Evolutionary conservation across 345 rosid genomes (phyloP).

Genomic region (Boechera divaricarpa): DNA sequence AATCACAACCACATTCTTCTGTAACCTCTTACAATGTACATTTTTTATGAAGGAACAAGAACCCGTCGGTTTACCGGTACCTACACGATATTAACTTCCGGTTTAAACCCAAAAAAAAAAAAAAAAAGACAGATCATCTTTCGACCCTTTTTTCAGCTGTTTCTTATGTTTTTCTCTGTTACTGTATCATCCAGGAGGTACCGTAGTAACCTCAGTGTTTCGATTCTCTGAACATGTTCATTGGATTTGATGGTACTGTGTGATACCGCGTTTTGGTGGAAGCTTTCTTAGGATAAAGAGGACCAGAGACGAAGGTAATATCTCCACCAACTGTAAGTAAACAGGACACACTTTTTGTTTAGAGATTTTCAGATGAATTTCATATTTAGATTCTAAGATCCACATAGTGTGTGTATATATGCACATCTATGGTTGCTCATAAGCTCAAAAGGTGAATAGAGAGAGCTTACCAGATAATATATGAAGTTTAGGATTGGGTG

Average conservation of each 20-base stretch:
- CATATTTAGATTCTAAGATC: neutral
- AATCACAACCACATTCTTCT: slow-evolving; percentile 23
- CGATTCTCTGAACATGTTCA: slow-evolving; percentile 36
- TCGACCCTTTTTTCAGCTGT: neutral
- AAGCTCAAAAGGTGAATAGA: neutral
- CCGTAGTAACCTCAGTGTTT: slow-evolving; percentile 13
- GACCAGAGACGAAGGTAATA: slow-evolving; percentile 76
- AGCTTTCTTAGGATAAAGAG: slow-evolving; percentile 77
- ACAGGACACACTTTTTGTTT: slow-evolving; percentile 12
- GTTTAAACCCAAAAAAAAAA: neutral
- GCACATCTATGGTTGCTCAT: neutral
- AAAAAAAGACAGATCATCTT: neutral
- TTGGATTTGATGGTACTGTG: slow-evolving; percentile 70
- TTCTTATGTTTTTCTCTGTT: neutral
- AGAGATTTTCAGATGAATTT: neutral
- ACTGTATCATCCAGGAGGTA: neutral
- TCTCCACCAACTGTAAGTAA: slow-evolving; percentile 68
- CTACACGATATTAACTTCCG: slow-evolving; percentile 29
- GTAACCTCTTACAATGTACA: slow-evolving; percentile 36
- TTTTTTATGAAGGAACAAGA: slow-evolving; percentile 31
- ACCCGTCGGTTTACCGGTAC: slow-evolving; percentile 9
- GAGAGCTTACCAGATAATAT: slow-evolving; percentile 62
- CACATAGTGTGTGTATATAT: neutral
- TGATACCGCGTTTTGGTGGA: slow-evolving; percentile 75
- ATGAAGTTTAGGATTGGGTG: slow-evolving; percentile 73